These are phyloP conservation scores for Trichocomaceae sp. DNA, from an alignment of 2,329 filamentous ascomycete genomes.

Conservation along the genomic window DNA sequence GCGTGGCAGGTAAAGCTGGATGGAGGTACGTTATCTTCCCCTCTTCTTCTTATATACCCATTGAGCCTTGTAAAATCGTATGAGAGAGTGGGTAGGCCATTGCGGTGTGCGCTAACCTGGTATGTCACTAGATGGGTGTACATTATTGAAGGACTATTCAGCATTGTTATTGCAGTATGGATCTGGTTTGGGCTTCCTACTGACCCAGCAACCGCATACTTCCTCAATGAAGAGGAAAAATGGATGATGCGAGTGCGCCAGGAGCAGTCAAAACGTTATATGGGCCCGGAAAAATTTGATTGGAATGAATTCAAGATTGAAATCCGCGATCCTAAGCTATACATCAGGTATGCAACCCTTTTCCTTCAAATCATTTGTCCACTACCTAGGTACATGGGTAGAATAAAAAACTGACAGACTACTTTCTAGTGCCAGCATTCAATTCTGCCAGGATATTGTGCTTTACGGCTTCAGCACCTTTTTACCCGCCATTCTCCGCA, in stretches of 20 bases:
- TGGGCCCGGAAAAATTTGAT: conserved; percentile 45
- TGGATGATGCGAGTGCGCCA: conserved; percentile 46
- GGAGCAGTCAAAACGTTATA: conserved; percentile 42
- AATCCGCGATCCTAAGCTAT: conserved; percentile 47
- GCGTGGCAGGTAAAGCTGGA: conserved; percentile 38
- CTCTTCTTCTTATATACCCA: neutral
- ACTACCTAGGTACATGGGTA: neutral
- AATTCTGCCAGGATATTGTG: conserved; percentile 49
- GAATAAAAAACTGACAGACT: neutral
- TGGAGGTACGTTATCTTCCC: conserved; percentile 36
- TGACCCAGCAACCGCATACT: conserved; percentile 44
- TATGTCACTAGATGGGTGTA: conserved; percentile 36
- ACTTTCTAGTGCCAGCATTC: conserved; percentile 36
- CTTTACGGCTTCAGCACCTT: conserved; percentile 56
- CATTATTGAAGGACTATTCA: conserved; percentile 47
- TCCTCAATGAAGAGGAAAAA: conserved; percentile 44
- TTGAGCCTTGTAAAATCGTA: no score
- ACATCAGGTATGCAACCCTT: conserved; percentile 25
- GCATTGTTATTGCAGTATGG: conserved; percentile 36
- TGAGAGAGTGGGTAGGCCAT: no score
- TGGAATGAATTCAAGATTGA: conserved; percentile 47
- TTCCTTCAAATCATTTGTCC: neutral
- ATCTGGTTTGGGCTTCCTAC: conserved; percentile 46
- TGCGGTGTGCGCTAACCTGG: conserved; percentile 32
- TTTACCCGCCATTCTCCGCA: conserved; percentile 49